A percentile compares a stretch with the other conserved stretches of the same genome.
These are phyloP conservation scores for Hemerocallis citrina DNA, from an alignment of 106 monocot species.

Conservation along the genomic window DNA sequence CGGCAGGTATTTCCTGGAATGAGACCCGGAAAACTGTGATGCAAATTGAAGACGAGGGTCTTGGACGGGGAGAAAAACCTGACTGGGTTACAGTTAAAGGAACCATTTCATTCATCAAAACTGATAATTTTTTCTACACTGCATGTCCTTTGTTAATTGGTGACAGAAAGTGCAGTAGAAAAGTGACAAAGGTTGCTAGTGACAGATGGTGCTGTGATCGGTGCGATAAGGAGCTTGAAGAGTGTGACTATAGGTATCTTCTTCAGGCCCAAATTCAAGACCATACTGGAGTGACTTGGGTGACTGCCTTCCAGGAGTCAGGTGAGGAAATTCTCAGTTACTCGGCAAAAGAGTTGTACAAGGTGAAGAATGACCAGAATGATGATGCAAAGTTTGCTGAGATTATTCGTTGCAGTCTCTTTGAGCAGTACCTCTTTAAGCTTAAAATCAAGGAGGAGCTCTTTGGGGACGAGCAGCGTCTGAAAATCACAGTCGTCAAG, in stretches of 20 bases:
- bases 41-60: slow-evolving; percentile 76
- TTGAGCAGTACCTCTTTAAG: slow-evolving; percentile 48
- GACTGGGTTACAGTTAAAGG: slow-evolving; percentile 75
- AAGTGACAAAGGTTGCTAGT: slow-evolving; percentile 34
- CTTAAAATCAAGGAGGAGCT: slow-evolving; percentile 76
- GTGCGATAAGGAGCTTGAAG: slow-evolving; percentile 50
- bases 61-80: slow-evolving; percentile 65
- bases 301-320: slow-evolving; percentile 73
- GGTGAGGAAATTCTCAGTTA: slow-evolving; percentile 64
- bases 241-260: slow-evolving; percentile 77
- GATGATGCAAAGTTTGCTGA: slow-evolving; percentile 47
- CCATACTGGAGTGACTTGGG: slow-evolving; percentile 56
- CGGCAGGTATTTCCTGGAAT: slow-evolving; percentile 20
- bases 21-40: slow-evolving; percentile 47
- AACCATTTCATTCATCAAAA: slow-evolving; percentile 57
- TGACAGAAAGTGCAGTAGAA: slow-evolving; percentile 44
- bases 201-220: slow-evolving; percentile 63
- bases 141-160: slow-evolving; percentile 58
- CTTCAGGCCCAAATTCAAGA: slow-evolving; percentile 76
- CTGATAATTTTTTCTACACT: slow-evolving; percentile 65
- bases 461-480: slow-evolving; percentile 55
- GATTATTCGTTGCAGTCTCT: slow-evolving; percentile 33
- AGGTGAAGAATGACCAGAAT: slow-evolving; percentile 36
- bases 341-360: slow-evolving; percentile 50
- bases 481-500: slow-evolving; percentile 57